Evolutionary conservation across 106 monocot genomes (phyloP).

Genomic region (Dendrobium chrysotoxum): DNA sequence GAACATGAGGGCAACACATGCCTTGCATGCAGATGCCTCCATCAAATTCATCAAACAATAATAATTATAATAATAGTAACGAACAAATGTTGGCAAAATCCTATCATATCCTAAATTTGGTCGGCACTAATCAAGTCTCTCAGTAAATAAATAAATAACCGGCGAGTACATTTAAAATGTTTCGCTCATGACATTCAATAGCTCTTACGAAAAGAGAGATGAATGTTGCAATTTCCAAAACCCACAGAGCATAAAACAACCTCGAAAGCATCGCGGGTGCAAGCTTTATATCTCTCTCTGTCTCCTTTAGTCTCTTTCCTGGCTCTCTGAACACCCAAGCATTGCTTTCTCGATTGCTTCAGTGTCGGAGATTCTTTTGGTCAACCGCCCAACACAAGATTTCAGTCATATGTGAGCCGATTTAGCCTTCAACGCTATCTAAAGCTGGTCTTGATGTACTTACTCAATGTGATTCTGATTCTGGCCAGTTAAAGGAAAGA

Average conservation of each 20-base stretch:
- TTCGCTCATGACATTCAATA: no score
- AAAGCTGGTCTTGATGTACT: conserved; percentile 1
- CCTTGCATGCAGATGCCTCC: no score
- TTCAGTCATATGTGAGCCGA: background rate
- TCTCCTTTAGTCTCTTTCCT: background rate
- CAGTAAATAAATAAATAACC: no score
- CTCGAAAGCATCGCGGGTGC: background rate
- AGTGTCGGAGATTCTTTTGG: background rate
- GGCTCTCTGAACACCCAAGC: background rate
- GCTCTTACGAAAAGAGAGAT: background rate
- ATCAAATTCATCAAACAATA: no score
- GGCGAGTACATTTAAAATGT: no score
- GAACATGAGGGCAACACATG: no score
- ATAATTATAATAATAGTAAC: no score
- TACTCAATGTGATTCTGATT: background rate
- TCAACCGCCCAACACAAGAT: background rate
- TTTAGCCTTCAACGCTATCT: conserved; percentile 1
- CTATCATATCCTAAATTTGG: no score
- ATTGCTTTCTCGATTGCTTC: background rate
- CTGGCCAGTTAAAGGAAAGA: background rate
- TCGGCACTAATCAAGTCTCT: no score
- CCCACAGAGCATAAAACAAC: background rate
- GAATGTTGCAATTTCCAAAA: background rate
- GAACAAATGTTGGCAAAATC: no score
- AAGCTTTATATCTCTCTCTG: background rate